phyloP scores from a whole-genome alignment of 352 stramenopile species.

The Globisporangium iwayamae region DNA sequence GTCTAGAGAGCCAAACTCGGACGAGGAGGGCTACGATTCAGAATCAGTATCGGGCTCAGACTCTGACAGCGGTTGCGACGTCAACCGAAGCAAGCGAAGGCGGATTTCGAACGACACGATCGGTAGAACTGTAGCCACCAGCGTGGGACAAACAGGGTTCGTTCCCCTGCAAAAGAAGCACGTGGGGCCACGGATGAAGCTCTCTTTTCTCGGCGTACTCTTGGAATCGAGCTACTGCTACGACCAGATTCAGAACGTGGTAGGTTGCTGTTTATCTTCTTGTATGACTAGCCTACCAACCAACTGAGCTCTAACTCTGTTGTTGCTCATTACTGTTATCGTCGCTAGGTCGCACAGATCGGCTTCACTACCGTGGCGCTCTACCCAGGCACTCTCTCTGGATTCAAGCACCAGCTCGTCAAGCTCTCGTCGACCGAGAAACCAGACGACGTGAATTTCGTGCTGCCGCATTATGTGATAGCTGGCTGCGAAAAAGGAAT shows the following conservation, averaged over 20 bases:
- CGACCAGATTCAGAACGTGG: neutral
- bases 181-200: neutral
- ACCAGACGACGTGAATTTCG: slow-evolving; percentile 7
- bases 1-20: neutral
- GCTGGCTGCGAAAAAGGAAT: neutral
- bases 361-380: neutral
- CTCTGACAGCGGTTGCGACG: neutral
- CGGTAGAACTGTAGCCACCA: neutral
- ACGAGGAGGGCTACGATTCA: neutral
- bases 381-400: neutral
- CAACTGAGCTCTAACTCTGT: too few relatives aligned
- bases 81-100: neutral
- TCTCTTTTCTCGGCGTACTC: neutral
- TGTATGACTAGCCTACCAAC: too few relatives aligned
- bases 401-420: slow-evolving; percentile 5
- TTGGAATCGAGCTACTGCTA: neutral
- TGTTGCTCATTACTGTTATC: neutral
- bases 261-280: too few relatives aligned
- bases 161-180: neutral
- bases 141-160: neutral
- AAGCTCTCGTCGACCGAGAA: neutral
- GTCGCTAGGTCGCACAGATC: neutral
- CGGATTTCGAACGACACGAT: neutral
- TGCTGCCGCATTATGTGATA: slow-evolving; percentile 11
- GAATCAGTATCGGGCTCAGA: neutral